Conservation (phyloP, 2,329 filamentous ascomycete species). For the Arthrobotrys pseudoclavata region DNA sequence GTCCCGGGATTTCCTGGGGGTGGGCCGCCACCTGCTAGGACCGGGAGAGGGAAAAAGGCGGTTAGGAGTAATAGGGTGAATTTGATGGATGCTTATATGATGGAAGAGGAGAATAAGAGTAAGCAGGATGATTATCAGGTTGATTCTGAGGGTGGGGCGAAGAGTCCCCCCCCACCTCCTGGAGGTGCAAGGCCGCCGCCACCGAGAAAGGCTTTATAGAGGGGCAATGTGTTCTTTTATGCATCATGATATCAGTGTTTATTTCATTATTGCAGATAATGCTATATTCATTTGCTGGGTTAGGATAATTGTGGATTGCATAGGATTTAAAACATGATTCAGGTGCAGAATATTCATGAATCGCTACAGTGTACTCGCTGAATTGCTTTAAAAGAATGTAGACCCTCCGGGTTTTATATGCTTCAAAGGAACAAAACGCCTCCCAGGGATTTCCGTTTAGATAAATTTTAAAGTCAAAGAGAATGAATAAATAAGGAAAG, state of each 20-base stretch:
- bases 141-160: constrained; percentile 33
- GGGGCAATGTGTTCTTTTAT: not conserved
- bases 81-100: constrained; percentile 68
- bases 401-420: constrained; percentile 1
- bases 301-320: not conserved
- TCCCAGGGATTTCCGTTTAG: constrained; percentile 15
- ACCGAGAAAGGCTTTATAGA: constrained; percentile 33
- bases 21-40: constrained; percentile 63
- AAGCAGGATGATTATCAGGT: constrained; percentile 65
- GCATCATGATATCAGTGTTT: not conserved
- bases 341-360: not conserved
- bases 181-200: constrained; percentile 59
- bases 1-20: constrained; percentile 62
- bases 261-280: not conserved
- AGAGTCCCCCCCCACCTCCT: constrained; percentile 59
- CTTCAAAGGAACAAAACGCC: constrained; percentile 25
- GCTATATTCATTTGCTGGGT: not conserved
- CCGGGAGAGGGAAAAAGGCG: constrained; percentile 19
- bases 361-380: constrained; percentile 11
- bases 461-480: not conserved
- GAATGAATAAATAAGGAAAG: not conserved
- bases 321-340: not conserved
- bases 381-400: constrained; percentile 29
- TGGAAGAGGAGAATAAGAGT: constrained; percentile 68
- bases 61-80: constrained; percentile 43